Base-by-base conservation (phyloP, 305 asterid species). In the Lippia alba region DNA sequence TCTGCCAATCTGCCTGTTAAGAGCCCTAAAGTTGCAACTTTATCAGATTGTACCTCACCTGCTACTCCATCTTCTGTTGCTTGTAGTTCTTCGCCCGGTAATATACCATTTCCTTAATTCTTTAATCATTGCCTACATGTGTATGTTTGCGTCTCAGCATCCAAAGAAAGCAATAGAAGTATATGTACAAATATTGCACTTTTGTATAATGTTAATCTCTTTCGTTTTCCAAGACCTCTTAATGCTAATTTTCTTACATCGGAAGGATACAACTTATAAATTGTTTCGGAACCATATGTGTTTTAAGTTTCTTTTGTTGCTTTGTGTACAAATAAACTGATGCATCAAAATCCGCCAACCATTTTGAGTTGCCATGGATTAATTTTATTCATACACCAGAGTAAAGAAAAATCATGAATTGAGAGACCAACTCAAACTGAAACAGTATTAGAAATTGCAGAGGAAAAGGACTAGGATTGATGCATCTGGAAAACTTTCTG, bases 81-180 rank as follows among this genome's bases (percentile, higher is more conserved):
- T 60, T 90, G 89, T 80, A 90, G 97, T 77, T 89, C 94, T 72
- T 95, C 97, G 0, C 91, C 97, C 76, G 99, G 99, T 95, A 86
- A 80, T 56, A 40, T 76, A 17, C 46, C 51, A 14, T 34, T 9
- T 71, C 67, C 61, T 46, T 76, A 62, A 18, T 66, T 67, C 46
- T 45, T 74, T 45, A 53, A 46, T 24, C 30, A 24, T 51, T 59
- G 18, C 34, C 12, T 68, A 11, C 55, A 16, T 59, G 56, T 45
- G 60, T 64, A 24, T 63, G 17, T 67, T 15, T 64, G 12, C 20
- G 12, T 17, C 44, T 64, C 49, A 45, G 49, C 53, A 18, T n/a
- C 17, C 36, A 45, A 18, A 20, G 30, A 20, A 14, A 64, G 57
- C 24, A 36, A 53, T 12, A 24, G 0, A 63, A 33, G 14, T 55